Evolutionary conservation across 2,329 filamentous ascomycete species (phyloP).

Genomic region (Phyllosticta citrichinensis): DNA sequence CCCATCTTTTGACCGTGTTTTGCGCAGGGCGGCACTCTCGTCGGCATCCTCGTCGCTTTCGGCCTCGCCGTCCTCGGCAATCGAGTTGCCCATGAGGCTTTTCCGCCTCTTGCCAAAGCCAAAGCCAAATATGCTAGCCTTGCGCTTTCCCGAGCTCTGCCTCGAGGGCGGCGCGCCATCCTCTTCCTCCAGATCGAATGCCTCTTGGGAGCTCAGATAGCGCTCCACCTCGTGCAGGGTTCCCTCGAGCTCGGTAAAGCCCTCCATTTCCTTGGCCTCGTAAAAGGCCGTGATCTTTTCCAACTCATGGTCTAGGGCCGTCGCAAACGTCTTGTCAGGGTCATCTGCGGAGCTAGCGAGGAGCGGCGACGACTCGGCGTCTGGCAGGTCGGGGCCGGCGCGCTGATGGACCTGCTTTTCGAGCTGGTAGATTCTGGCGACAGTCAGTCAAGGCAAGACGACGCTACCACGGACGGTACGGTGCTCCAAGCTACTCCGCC

Average conservation of each 20-base stretch:
- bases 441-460: neutral
- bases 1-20: conserved; percentile 23
- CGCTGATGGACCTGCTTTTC: conserved; percentile 70
- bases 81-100: conserved; percentile 33
- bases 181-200: conserved; percentile 25
- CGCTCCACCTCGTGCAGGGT: conserved; percentile 64
- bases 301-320: conserved; percentile 75
- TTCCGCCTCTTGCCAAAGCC: conserved; percentile 37
- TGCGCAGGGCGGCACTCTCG: conserved; percentile 33
- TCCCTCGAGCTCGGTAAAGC: conserved; percentile 68
- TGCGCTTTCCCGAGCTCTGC: conserved; percentile 30
- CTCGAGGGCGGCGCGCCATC: conserved; percentile 25
- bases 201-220: conserved; percentile 49
- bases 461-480: neutral
- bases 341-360: conserved; percentile 55
- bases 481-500: neutral
- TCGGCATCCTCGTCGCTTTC: conserved; percentile 55
- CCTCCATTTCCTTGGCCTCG: conserved; percentile 75
- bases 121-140: conserved; percentile 44
- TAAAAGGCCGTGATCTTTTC: conserved; percentile 95
- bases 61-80: conserved; percentile 45
- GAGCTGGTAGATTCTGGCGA: conserved; percentile 74
- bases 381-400: conserved; percentile 43
- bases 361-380: conserved; percentile 78
- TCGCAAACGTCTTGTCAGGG: conserved; percentile 71